Evolutionary conservation across 441 rosid species (phyloP).

Genomic region (Syzygium syzygioides): DNA sequence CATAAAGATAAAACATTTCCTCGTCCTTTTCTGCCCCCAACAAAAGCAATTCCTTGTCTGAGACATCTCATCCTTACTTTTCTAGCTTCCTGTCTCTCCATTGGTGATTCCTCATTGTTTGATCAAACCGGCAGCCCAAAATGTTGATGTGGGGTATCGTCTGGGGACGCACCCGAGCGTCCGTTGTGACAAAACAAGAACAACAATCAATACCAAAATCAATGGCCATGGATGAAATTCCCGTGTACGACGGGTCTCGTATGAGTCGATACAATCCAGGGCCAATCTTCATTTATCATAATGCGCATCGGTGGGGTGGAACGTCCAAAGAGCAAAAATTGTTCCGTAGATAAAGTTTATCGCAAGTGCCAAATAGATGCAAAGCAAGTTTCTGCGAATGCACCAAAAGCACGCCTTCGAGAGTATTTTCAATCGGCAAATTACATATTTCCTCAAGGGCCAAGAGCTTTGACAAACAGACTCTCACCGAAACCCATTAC

Average conservation of each 20-base stretch:
- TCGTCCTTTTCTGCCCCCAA: too few relatives aligned
- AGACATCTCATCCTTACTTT: too few relatives aligned
- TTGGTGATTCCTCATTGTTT: not conserved
- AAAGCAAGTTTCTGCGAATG: not conserved
- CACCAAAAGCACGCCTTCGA: not conserved
- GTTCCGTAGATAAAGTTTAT: too few relatives aligned
- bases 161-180: not conserved
- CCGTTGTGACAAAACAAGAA: not conserved
- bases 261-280: not conserved
- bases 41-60: too few relatives aligned
- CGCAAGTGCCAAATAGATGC: not conserved
- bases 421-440: not conserved
- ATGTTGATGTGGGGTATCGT: not conserved
- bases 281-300: not conserved
- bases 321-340: not conserved
- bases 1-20: too few relatives aligned
- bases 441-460: not conserved
- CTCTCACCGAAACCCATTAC: not conserved
- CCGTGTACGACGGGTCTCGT: too few relatives aligned
- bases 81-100: not conserved
- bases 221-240: not conserved
- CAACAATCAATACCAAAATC: too few relatives aligned
- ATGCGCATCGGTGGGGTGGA: not conserved
- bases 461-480: not conserved
- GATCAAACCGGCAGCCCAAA: not conserved